Evolutionary conservation across 768 basidiomycete species (phyloP), one percentile per base, ranked within the genome.

Genomic region (Fomitopsis serialis): DNA sequence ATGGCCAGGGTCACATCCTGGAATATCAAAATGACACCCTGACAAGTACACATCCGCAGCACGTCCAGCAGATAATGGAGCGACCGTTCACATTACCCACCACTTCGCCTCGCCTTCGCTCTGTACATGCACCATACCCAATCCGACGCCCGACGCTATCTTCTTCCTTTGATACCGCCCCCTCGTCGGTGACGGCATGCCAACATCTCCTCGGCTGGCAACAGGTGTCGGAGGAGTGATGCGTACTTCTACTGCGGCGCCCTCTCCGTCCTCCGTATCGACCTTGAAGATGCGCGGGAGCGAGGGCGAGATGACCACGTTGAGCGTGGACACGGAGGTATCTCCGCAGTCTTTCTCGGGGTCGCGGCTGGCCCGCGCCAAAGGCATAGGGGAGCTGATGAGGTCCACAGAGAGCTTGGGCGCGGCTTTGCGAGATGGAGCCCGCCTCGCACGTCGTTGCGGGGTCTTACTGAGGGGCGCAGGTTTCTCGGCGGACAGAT

Each of bases 201-300:
- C 37, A 7, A 19, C 15, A 6, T 40, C 37, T 15, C 15, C 37
- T 5, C 37, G 37, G 37, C 37, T 40, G 8, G 37, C 37, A 40
- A 15, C 24, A 4, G 59, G 59, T 35, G 59, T 57, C 32, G 59
- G 59, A 9, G 59, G 59, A 22, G 59, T 60, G 9, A 60, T 56
- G 52, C 59, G 59, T 22, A 53, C 37, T 35, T 53, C 52, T 17
- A 60, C 56, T 15, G 54, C 59, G 40, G 54, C 42, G 21, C 27
- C 50, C 12, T 42, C 43, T 11, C 52, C 46, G 45, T 53, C 53
- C 35, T 53, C 52, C 27, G 51, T 37, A 32, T 53, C 55, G 54
- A 59, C 25, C 48, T 47, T 46, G 52, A 55, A 55, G 22, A 55
- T 21, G 43, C 54, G 54, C 44, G 58, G 58, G 12, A 29, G 21